Evolutionary conservation across 2,329 filamentous ascomycete species (phyloP).

Genomic region (Clonostachys sp.): DNA sequence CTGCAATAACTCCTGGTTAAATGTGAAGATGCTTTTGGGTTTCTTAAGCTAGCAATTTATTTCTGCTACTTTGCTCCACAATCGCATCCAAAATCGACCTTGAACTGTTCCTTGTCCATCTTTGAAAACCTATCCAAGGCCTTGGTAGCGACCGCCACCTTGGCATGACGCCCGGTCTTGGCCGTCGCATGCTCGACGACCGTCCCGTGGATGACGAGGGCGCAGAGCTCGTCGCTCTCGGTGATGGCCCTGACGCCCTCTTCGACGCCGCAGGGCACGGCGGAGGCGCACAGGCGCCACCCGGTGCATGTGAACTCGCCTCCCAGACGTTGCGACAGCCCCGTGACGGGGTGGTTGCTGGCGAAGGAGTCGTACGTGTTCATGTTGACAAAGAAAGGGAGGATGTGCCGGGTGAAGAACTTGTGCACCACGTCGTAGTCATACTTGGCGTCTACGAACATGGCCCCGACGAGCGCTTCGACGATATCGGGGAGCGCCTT

Average conservation of each 20-base stretch:
- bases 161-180: conserved; percentile 68
- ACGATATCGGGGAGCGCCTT: conserved; percentile 81
- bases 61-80: not conserved
- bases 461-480: conserved; percentile 82
- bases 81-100: not conserved
- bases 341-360: conserved; percentile 79
- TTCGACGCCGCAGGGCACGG: conserved; percentile 33
- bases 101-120: conserved; percentile 38
- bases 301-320: conserved; percentile 59
- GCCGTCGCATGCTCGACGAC: conserved; percentile 59
- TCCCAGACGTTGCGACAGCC: conserved; percentile 60
- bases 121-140: conserved; percentile 44
- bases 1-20: too few relatives aligned
- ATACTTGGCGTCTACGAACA: conserved; percentile 87
- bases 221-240: conserved; percentile 58
- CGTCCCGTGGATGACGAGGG: conserved; percentile 69
- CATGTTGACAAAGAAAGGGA: conserved; percentile 82
- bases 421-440: conserved; percentile 66
- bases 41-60: too few relatives aligned
- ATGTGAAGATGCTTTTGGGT: too few relatives aligned
- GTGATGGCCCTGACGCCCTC: conserved; percentile 29
- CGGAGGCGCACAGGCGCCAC: conserved; percentile 49
- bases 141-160: conserved; percentile 58
- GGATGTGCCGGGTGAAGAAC: conserved; percentile 75
- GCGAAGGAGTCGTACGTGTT: conserved; percentile 81